phyloP scores from a whole-genome alignment of 1,139 yeast species.

The Keqinozyma sinolaborantium region DNA sequence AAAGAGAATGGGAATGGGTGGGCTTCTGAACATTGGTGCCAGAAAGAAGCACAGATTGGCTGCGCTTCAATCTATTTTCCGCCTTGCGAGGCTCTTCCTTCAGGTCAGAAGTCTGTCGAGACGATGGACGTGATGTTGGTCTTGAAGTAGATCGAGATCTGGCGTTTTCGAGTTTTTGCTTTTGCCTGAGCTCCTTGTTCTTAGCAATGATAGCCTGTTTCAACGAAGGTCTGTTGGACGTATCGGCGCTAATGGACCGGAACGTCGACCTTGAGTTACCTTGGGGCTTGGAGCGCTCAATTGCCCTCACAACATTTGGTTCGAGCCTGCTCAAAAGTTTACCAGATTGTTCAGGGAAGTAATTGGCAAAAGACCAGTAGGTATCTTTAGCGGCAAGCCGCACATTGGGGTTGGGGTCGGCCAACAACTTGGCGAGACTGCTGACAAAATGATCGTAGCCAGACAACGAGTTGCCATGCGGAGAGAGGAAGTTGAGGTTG shows the following conservation, averaged over 20 bases:
- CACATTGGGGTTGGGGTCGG: conserved; percentile 80
- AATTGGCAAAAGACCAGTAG: conserved; percentile 64
- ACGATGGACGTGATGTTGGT: conserved; percentile 2
- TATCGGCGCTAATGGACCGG: conserved; percentile 3
- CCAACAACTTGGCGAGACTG: conserved; percentile 56
- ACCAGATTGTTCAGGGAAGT: conserved; percentile 47
- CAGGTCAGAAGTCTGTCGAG: conserved; percentile 1
- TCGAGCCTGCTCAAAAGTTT: conserved; percentile 49
- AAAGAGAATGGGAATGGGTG: not conserved
- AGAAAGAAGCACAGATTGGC: not conserved
- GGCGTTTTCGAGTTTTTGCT: conserved; percentile 14
- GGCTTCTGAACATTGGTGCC: not conserved
- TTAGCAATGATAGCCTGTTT: conserved; percentile 32
- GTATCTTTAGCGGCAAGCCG: conserved; percentile 72
- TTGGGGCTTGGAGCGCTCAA: conserved; percentile 49
- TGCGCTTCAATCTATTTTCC: not conserved
- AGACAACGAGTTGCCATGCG: conserved; percentile 29
- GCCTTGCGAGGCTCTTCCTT: not conserved
- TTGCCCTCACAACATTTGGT: conserved; percentile 31
- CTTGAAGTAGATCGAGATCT: conserved; percentile 24
- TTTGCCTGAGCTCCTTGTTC: conserved; percentile 26
- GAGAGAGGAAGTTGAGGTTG: conserved; percentile 24
- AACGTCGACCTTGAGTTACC: conserved; percentile 4
- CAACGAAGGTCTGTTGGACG: conserved; percentile 24
- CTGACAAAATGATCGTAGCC: conserved; percentile 49